Conservation (phyloP, 768 basidiomycete genomes). For the Hygrophorus russula region DNA sequence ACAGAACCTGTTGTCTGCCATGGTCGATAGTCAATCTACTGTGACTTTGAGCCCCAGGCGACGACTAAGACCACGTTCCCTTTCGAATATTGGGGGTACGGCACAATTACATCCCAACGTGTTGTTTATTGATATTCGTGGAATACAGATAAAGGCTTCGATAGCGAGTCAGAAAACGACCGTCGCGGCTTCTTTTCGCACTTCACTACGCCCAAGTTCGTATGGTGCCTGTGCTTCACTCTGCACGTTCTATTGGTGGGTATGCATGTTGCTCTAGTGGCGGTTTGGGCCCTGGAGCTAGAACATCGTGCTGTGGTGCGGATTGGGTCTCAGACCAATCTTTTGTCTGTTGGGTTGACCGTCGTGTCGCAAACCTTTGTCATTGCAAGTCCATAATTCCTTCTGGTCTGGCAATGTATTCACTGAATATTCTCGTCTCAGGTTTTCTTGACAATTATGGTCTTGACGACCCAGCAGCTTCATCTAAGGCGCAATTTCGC, state of each 20-base stretch:
- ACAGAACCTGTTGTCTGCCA: too few relatives aligned
- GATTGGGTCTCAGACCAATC: background rate
- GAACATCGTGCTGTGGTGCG: background rate
- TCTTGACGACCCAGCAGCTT: constrained; percentile 9
- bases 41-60: too few relatives aligned
- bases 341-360: background rate
- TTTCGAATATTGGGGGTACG: too few relatives aligned
- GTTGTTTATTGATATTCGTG: too few relatives aligned
- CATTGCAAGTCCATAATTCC: constrained; percentile 2
- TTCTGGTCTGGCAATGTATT: background rate
- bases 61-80: too few relatives aligned
- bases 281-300: background rate
- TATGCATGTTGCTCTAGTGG: constrained; percentile 6
- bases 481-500: constrained; percentile 6
- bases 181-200: too few relatives aligned
- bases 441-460: constrained; percentile 11
- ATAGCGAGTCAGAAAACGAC: too few relatives aligned
- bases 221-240: too few relatives aligned
- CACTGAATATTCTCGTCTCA: constrained; percentile 4
- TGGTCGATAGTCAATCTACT: too few relatives aligned
- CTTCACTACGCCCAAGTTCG: too few relatives aligned
- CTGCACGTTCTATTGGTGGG: constrained; percentile 4
- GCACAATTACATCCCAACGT: too few relatives aligned
- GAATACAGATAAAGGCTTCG: too few relatives aligned
- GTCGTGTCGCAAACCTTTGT: background rate